A percentile compares a stretch with the other conserved stretches of the same genome.
Conservation (phyloP, 176 grass and related monocot species). For the Oryza australiensis region DNA sequence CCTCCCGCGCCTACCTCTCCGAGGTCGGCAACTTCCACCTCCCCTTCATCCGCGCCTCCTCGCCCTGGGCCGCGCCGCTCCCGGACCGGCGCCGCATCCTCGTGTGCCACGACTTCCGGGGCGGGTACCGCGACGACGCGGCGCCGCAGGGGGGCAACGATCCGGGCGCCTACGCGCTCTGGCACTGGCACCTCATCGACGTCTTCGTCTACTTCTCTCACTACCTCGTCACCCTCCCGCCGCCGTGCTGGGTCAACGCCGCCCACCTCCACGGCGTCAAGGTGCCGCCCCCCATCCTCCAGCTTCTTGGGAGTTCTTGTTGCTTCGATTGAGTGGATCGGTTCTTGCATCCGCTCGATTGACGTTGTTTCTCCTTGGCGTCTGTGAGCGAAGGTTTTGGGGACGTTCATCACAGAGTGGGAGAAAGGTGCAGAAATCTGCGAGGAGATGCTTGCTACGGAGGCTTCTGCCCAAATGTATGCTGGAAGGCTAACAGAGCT, state of each 20-base stretch:
- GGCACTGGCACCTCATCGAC: slow-evolving; percentile 92
- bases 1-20: slow-evolving; percentile 69
- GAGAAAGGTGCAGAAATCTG: slow-evolving; percentile 59
- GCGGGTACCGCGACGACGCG: slow-evolving; percentile 76
- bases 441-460: slow-evolving; percentile 61
- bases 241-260: slow-evolving; percentile 88
- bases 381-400: slow-evolving; percentile 60
- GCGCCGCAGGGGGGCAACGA: slow-evolving; percentile 68
- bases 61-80: slow-evolving; percentile 22
- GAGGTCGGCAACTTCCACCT: slow-evolving; percentile 65
- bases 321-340: background rate
- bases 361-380: background rate
- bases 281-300: slow-evolving; percentile 30
- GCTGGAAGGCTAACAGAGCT: slow-evolving; percentile 77
- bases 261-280: slow-evolving; percentile 88
- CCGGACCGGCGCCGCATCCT: slow-evolving; percentile 63
- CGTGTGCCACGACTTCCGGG: slow-evolving; percentile 87
- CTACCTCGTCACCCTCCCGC: slow-evolving; percentile 89
- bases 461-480: slow-evolving; percentile 79
- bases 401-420: slow-evolving; percentile 84
- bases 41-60: slow-evolving; percentile 73
- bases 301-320: background rate
- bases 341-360: background rate
- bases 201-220: slow-evolving; percentile 98
- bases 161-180: slow-evolving; percentile 75